Base-by-base conservation (phyloP, 177 flowering plant species). In the Vitis hybrid region DNA sequence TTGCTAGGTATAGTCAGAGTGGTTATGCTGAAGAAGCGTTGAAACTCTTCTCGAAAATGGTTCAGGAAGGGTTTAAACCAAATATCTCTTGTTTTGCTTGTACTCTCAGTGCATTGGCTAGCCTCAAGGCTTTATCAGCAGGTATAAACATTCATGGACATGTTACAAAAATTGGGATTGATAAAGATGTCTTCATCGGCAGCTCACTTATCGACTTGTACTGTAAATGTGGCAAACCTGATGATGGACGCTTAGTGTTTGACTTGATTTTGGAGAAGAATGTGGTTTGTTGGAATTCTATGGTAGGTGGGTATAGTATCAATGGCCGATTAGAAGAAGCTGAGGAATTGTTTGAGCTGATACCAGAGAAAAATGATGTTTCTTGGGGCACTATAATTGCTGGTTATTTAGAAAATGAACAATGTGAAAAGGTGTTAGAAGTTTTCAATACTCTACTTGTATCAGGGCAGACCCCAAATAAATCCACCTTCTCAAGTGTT, bases 221-320 rank as follows among this genome's bases (percentile, higher is more conserved):
- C 56, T 74, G 84, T 56, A 88, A 83, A 66, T 88, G 88, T 74
- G 85, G 88, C 21, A 59, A 75, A 48, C 70, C 76, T 24, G 59
- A 71, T 48, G 86, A 83, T 72, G 90, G 84, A 2, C 76, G 80
- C 3, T 55, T 56, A 30, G 78, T 78, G 50, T 87, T 90, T 70
- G 83, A 88, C 65, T 74, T 63, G 11, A 69, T 81, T 54, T 50
- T 14, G 16, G 74, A 67, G 49, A 88, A 80, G 65, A 81, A 84
- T 78, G 85, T 86, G 32, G 88, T 80, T 51, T 75, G 74, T 32
- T 88, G 91, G 91, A 90, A 89, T 67, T 75, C 90, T 32, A 83
- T 90, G 86, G 69, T 86, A 15, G 72, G 78, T 40, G 88, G 88
- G 12, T 85, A 81, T 70, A 65, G 84, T 57, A 32, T 75, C 30